Conservation (phyloP, 306 rosid species). For the Fragaria ananassa region DNA sequence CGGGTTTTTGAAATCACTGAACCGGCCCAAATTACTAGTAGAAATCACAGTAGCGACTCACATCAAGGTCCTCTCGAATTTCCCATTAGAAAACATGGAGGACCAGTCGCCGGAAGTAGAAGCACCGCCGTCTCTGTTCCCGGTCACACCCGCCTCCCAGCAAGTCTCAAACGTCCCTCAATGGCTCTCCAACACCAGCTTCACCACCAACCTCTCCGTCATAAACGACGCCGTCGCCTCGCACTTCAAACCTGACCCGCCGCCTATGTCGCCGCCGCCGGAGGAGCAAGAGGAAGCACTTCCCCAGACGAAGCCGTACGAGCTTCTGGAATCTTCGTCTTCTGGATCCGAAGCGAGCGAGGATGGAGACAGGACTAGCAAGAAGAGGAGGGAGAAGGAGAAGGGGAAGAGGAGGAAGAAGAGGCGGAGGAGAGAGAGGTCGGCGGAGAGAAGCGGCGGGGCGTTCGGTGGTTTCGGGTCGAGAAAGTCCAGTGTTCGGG, state of each 20-base stretch:
- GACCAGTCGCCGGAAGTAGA: slow-evolving; percentile 25
- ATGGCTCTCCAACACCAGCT: slow-evolving; percentile 47
- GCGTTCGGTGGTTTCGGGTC: slow-evolving; percentile 42
- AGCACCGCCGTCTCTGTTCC: slow-evolving; percentile 48
- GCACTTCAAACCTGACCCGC: slow-evolving; percentile 16
- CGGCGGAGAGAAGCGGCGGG: slow-evolving; percentile 37
- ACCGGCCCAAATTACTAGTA: neutral
- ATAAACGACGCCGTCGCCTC: slow-evolving; percentile 40
- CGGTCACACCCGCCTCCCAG: slow-evolving; percentile 36
- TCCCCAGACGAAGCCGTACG: slow-evolving; percentile 33
- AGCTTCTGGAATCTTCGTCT: slow-evolving; percentile 83
- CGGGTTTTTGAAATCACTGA: neutral
- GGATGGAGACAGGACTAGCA: slow-evolving; percentile 24
- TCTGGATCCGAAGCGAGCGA: slow-evolving; percentile 47
- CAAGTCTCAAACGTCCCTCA: slow-evolving; percentile 18
- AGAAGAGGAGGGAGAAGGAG: slow-evolving; percentile 9
- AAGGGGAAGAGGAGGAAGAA: slow-evolving; percentile 45
- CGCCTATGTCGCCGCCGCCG: slow-evolving; percentile 24
- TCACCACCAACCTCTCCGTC: slow-evolving; percentile 61
- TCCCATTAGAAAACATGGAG: slow-evolving; percentile 39
- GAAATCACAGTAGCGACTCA: neutral
- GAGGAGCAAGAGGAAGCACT: slow-evolving; percentile 21
- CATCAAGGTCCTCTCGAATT: neutral
- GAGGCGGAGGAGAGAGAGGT: slow-evolving; percentile 47
- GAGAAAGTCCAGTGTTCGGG: slow-evolving; percentile 66